Percentiles rank a stretch among this genome's conserved stretches.
Evolutionary conservation across 192 early-diverging fungal species (phyloP).

Genomic region (Backusella sp.): DNA sequence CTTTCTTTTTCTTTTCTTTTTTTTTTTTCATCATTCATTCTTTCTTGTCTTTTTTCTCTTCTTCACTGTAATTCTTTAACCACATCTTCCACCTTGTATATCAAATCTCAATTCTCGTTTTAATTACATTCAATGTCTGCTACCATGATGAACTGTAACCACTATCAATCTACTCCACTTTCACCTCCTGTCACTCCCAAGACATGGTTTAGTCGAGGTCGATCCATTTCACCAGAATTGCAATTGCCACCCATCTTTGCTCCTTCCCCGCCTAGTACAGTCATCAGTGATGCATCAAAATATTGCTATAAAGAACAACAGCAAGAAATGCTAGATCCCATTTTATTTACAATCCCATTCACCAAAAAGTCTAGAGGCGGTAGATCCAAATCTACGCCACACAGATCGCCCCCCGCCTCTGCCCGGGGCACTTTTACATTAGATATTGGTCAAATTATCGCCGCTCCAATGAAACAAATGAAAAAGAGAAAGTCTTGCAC

Average conservation of each 20-base stretch:
- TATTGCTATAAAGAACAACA: background rate
- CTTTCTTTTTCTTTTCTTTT: background rate
- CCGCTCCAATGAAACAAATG: background rate
- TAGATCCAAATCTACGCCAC: constrained; percentile 13
- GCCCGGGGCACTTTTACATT: constrained; percentile 7
- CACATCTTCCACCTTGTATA: background rate
- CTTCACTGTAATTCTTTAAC: background rate
- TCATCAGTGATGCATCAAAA: background rate
- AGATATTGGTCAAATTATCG: constrained; percentile 7
- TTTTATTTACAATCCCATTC: background rate
- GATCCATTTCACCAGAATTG: background rate
- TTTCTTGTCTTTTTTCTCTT: background rate
- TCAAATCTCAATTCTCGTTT: background rate
- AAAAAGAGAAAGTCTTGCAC: background rate
- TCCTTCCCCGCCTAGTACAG: background rate
- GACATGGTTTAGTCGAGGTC: background rate
- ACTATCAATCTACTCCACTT: background rate
- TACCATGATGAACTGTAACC: background rate
- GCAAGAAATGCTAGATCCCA: constrained; percentile 4
- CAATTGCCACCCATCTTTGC: constrained; percentile 5
- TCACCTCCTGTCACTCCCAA: constrained; percentile 22
- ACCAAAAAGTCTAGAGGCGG: background rate
- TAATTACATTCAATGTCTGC: background rate
- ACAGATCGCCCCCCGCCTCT: constrained; percentile 1
- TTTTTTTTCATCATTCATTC: background rate